phyloP scores from a whole-genome alignment of 768 basidiomycete genomes.

The Kwoniella newhampshirensis region DNA sequence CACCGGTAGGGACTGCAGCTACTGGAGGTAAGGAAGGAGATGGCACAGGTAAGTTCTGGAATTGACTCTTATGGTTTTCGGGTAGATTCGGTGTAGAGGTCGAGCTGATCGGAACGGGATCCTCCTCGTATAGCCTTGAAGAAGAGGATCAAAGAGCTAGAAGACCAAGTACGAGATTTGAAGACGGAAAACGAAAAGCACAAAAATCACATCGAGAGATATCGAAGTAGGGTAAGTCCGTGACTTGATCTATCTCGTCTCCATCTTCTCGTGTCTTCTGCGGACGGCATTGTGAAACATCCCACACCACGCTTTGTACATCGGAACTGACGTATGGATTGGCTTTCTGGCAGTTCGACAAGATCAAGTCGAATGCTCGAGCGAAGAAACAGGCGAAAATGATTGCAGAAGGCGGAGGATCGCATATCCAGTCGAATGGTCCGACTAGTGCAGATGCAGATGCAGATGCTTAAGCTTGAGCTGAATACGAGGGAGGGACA shows the following conservation, averaged over 20 bases:
- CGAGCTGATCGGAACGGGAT: no score
- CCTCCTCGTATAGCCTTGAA: slow-evolving; percentile 9
- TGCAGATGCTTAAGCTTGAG: neutral
- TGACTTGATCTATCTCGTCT: neutral
- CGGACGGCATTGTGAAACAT: neutral
- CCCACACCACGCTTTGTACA: neutral
- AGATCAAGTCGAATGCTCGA: slow-evolving; percentile 37
- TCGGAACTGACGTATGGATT: neutral
- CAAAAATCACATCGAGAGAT: slow-evolving; percentile 32
- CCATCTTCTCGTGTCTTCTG: neutral
- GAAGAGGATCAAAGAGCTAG: slow-evolving; percentile 37
- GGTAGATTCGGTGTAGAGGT: no score
- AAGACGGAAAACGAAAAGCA: slow-evolving; percentile 46
- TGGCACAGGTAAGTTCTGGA: neutral
- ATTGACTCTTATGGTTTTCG: no score
- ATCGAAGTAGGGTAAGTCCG: slow-evolving; percentile 40
- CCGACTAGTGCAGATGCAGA: no score
- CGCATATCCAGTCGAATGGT: no score
- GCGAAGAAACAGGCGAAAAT: slow-evolving; percentile 45
- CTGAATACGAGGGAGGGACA: no score
- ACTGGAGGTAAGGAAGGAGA: neutral
- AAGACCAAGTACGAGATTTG: slow-evolving; percentile 38
- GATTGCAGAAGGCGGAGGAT: slow-evolving; percentile 4
- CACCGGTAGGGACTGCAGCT: neutral
- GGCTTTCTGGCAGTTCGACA: slow-evolving; percentile 28